A percentile compares a stretch with the other conserved stretches of the same genome.
phyloP scores from a whole-genome alignment of 2,329 filamentous ascomycete genomes.

The Coniochaeta hoffmannii region DNA sequence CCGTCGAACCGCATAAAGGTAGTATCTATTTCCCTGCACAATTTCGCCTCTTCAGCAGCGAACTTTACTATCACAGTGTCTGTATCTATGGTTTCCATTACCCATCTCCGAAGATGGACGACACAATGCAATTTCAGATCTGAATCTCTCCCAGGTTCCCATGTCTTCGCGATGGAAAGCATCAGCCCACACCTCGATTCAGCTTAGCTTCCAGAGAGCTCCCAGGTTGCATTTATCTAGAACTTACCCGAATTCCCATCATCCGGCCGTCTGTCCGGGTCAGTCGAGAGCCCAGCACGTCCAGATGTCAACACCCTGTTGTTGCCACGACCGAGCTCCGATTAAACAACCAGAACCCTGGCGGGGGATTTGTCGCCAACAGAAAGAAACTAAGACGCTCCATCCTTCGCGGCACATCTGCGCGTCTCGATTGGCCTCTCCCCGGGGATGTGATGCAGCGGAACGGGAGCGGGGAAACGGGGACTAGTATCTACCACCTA shows the following conservation, averaged over 20 bases:
- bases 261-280: too few species aligned
- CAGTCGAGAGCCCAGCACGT: too few species aligned
- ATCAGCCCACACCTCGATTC: neutral
- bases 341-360: neutral
- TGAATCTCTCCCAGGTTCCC: neutral
- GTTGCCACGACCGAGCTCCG: too few species aligned
- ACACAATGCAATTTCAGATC: neutral
- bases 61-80: neutral
- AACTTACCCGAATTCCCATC: too few species aligned
- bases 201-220: neutral
- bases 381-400: neutral
- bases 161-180: neutral
- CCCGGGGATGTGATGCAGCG: neutral
- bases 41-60: too few species aligned
- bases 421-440: neutral
- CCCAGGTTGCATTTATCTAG: neutral
- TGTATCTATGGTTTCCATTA: neutral
- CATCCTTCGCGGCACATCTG: neutral
- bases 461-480: conserved; percentile 4
- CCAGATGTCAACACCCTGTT: too few species aligned
- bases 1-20: too few species aligned
- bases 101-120: neutral
- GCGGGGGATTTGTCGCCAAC: neutral
- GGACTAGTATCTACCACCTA: neutral
- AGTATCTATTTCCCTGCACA: too few species aligned